These are phyloP conservation scores for Calocera viscosa DNA, from an alignment of 768 basidiomycete species.

Conservation along the genomic window DNA sequence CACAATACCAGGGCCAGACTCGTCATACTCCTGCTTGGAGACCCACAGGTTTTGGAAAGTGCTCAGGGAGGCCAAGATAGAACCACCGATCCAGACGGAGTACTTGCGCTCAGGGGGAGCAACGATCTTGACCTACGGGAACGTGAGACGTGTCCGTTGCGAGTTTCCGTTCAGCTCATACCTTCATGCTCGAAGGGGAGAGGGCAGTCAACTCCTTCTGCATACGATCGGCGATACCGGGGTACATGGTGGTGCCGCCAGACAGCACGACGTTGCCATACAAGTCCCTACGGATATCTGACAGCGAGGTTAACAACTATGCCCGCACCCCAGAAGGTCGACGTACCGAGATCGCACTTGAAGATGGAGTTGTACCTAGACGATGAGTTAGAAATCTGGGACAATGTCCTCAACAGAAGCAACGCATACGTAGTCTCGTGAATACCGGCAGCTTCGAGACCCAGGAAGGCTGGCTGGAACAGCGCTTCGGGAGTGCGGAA, in stretches of 20 bases:
- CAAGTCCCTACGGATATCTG: slow-evolving; percentile 63
- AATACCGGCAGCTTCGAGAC: slow-evolving; percentile 75
- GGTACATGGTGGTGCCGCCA: slow-evolving; percentile 92
- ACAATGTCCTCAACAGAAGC: not conserved
- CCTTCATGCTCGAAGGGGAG: slow-evolving; percentile 81
- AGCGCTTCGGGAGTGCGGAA: slow-evolving; percentile 51
- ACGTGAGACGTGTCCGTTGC: slow-evolving; percentile 3
- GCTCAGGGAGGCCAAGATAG: slow-evolving; percentile 73
- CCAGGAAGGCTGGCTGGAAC: slow-evolving; percentile 65
- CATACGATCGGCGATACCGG: slow-evolving; percentile 91
- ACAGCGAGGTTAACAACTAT: not conserved
- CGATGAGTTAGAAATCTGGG: not conserved
- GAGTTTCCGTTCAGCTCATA: slow-evolving; percentile 20
- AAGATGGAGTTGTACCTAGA: slow-evolving; percentile 62
- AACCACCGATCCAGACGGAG: slow-evolving; percentile 90
- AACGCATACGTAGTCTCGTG: slow-evolving; percentile 67
- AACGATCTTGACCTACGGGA: slow-evolving; percentile 65
- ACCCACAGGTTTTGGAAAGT: slow-evolving; percentile 98
- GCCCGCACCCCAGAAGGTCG: not conserved
- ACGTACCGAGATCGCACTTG: slow-evolving; percentile 55
- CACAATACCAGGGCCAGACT: slow-evolving; percentile 64
- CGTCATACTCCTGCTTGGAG: slow-evolving; percentile 87
- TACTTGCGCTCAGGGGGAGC: slow-evolving; percentile 90
- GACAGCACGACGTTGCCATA: slow-evolving; percentile 77
- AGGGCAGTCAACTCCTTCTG: slow-evolving; percentile 82